Evolutionary conservation across 2,329 filamentous ascomycete genomes (phyloP).

Genomic region (Pseudogymnoascus sp.): DNA sequence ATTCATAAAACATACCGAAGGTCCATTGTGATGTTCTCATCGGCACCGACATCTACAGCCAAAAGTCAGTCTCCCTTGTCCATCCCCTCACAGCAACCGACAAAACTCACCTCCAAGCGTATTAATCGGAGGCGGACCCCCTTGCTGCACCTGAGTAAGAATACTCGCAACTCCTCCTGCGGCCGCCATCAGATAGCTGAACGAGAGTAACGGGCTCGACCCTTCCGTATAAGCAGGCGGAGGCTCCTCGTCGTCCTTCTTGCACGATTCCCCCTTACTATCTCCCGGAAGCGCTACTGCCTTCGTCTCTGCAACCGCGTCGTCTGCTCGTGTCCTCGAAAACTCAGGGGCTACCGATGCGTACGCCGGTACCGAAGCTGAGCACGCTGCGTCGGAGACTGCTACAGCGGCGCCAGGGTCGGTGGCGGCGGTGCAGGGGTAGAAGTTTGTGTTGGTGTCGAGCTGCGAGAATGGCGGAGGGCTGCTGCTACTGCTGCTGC

Average conservation of each 20-base stretch:
- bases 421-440: conserved; percentile 34
- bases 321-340: conserved; percentile 30
- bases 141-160: conserved; percentile 97
- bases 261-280: conserved; percentile 68
- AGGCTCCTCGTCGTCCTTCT: conserved; percentile 79
- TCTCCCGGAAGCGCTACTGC: conserved; percentile 68
- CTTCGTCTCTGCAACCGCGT: conserved; percentile 68
- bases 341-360: conserved; percentile 31
- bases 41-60: conserved; percentile 64
- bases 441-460: conserved; percentile 43
- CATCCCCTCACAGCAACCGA: not conserved
- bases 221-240: conserved; percentile 96
- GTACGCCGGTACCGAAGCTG: conserved; percentile 47
- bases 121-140: conserved; percentile 76
- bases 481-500: conserved; percentile 35
- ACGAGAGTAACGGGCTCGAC: conserved; percentile 82
- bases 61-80: conserved; percentile 13
- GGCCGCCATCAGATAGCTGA: conserved; percentile 95
- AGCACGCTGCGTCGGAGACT: conserved; percentile 32
- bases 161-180: conserved; percentile 96
- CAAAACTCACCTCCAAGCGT: conserved; percentile 66
- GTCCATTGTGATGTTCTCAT: conserved; percentile 93
- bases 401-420: conserved; percentile 33
- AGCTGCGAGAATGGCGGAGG: not conserved
- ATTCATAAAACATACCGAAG: conserved; percentile 58